Conservation (phyloP, 108 stramenopile genomes). For the Cyclotella sp. region DNA sequence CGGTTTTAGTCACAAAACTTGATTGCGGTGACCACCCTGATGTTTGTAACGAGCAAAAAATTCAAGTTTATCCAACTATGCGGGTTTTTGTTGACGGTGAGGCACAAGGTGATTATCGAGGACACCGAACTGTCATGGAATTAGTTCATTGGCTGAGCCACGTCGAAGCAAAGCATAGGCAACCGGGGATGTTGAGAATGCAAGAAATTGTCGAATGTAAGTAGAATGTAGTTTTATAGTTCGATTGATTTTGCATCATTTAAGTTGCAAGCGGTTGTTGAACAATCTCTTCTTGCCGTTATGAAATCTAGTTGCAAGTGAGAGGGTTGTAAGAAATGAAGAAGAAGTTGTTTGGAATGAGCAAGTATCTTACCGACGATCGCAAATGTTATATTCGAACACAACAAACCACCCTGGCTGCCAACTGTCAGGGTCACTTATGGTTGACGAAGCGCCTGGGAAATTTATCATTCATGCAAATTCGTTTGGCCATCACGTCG, state of each 20-base stretch:
- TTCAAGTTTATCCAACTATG: conserved; percentile 92
- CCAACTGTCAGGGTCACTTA: conserved; percentile 67
- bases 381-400: conserved; percentile 44
- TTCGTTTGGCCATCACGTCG: conserved; percentile 84
- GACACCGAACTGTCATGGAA: conserved; percentile 83
- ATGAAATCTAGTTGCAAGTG: conserved; percentile 30
- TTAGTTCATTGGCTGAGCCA: conserved; percentile 68
- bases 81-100: conserved; percentile 84
- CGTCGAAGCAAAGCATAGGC: conserved; percentile 57
- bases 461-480: conserved; percentile 94
- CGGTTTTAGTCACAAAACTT: conserved; percentile 57
- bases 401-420: conserved; percentile 84
- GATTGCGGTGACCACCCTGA: conserved; percentile 67
- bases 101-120: conserved; percentile 75
- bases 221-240: neutral
- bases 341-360: conserved; percentile 74
- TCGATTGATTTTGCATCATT: conserved; percentile 8
- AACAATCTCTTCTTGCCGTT: neutral
- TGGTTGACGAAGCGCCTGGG: conserved; percentile 92
- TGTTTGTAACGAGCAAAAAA: conserved; percentile 74
- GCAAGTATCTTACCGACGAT: conserved; percentile 47
- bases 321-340: conserved; percentile 50
- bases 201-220: conserved; percentile 41
- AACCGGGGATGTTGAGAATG: conserved; percentile 51
- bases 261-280: neutral